Evolutionary conservation across 257 asterid genomes (phyloP).

Genomic region (Prunella vulgaris): DNA sequence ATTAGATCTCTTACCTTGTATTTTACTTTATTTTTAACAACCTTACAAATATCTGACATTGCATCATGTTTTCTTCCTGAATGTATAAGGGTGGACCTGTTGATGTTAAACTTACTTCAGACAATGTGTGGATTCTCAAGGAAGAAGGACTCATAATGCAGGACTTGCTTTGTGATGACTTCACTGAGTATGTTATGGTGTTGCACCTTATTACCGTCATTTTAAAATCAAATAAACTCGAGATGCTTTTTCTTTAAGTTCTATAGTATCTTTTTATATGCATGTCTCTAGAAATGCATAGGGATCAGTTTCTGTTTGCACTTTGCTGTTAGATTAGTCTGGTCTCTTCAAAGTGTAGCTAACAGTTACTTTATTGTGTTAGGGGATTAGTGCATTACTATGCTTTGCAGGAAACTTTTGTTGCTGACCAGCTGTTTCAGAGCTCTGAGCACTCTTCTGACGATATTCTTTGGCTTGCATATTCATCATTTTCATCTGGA

Average conservation of each 20-base stretch:
- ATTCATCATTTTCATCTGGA: conserved; percentile 59
- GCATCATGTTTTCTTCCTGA: conserved; percentile 22
- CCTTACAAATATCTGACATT: neutral
- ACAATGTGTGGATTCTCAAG: conserved; percentile 75
- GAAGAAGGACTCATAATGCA: conserved; percentile 67
- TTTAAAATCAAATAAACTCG: neutral
- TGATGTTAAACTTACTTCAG: conserved; percentile 66
- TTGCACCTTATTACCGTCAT: neutral
- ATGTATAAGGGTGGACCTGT: conserved; percentile 53
- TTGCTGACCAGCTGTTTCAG: conserved; percentile 81
- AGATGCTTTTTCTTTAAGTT: neutral
- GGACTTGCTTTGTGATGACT: conserved; percentile 39
- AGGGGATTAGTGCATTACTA: conserved; percentile 72
- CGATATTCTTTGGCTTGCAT: conserved; percentile 92
- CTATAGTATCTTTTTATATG: neutral
- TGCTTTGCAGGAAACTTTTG: conserved; percentile 59
- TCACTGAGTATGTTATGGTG: conserved; percentile 46
- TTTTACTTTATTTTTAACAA: conserved; percentile 1
- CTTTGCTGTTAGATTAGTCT: conserved; percentile 5
- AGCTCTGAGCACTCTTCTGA: conserved; percentile 71
- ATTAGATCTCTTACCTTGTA: conserved; percentile 11
- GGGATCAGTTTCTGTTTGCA: conserved; percentile 7
- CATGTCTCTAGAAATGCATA: too few relatives aligned
- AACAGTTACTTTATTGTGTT: conserved; percentile 31
- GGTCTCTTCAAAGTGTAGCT: conserved; percentile 22